phyloP scores from a whole-genome alignment of 2,329 filamentous ascomycete species.

The Verticillium tricorpus region DNA sequence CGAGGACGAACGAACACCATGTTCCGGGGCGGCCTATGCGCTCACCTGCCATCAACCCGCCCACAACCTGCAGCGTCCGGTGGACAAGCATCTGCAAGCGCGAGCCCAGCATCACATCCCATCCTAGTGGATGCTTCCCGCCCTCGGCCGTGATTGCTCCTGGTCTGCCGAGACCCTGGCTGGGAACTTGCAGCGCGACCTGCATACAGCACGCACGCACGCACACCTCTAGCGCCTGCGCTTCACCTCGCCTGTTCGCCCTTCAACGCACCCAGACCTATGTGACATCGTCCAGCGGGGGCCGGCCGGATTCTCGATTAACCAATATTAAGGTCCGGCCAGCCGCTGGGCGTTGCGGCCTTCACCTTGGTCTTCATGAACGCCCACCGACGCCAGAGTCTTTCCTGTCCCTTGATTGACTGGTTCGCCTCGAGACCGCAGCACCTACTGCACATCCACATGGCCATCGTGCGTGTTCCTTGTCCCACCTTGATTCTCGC shows the following conservation, averaged over 20 bases:
- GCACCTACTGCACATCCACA: conserved; percentile 17
- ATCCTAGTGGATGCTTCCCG: not conserved
- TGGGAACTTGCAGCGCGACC: not conserved
- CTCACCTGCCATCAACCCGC: not conserved
- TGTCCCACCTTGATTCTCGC: conserved; percentile 1
- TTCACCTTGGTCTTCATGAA: conserved; percentile 15
- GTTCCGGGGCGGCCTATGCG: not conserved
- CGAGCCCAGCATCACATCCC: not conserved
- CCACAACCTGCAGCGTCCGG: not conserved
- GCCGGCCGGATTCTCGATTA: conserved; percentile 28
- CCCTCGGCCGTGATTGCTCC: not conserved
- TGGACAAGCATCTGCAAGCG: conserved; percentile 1
- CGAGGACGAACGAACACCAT: not conserved
- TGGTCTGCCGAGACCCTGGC: not conserved
- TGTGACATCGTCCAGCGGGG: conserved; percentile 33
- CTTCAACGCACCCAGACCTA: not conserved
- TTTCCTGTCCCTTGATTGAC: conserved; percentile 18
- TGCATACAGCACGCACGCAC: conserved; percentile 1
- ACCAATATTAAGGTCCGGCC: conserved; percentile 51
- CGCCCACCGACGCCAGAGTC: conserved; percentile 11
- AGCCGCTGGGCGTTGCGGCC: conserved; percentile 34
- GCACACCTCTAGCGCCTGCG: conserved; percentile 21
- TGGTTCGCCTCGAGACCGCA: conserved; percentile 1
- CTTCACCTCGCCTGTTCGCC: conserved; percentile 13
- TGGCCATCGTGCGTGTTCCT: conserved; percentile 23